phyloP scores from a whole-genome alignment of 768 basidiomycete species.

The Lentinula raphanica region DNA sequence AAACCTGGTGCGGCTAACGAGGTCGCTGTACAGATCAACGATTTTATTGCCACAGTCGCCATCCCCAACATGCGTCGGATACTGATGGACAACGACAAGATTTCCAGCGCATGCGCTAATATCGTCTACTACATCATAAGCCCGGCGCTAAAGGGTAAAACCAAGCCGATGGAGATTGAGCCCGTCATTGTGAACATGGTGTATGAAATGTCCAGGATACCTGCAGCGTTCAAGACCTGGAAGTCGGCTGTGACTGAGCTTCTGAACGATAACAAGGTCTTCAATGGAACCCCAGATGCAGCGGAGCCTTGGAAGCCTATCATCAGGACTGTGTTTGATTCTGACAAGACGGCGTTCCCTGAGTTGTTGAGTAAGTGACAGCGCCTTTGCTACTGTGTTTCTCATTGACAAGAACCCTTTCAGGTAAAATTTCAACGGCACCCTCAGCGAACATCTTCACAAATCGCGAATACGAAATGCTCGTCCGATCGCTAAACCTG shows the following conservation, averaged over 20 bases:
- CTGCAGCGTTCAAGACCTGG: slow-evolving; percentile 82
- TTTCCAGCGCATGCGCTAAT: slow-evolving; percentile 72
- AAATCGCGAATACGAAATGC: slow-evolving; percentile 91
- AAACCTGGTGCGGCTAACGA: slow-evolving; percentile 35
- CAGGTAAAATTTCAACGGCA: slow-evolving; percentile 73
- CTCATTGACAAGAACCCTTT: slow-evolving; percentile 18
- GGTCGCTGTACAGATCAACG: slow-evolving; percentile 56
- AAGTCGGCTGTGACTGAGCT: slow-evolving; percentile 72
- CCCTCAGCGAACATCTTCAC: slow-evolving; percentile 96
- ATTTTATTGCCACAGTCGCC: slow-evolving; percentile 62
- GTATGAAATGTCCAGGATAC: slow-evolving; percentile 72
- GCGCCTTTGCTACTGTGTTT: slow-evolving; percentile 26
- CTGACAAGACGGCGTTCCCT: slow-evolving; percentile 79
- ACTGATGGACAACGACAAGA: slow-evolving; percentile 79
- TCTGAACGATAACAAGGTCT: slow-evolving; percentile 81
- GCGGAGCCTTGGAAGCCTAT: slow-evolving; percentile 71
- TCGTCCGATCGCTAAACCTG: slow-evolving; percentile 78
- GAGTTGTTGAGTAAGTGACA: slow-evolving; percentile 71
- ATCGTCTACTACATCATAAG: slow-evolving; percentile 80
- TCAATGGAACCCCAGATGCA: slow-evolving; percentile 60
- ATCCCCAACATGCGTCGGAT: slow-evolving; percentile 76
- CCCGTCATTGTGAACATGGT: slow-evolving; percentile 60
- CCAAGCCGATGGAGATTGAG: slow-evolving; percentile 80
- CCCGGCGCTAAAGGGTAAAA: slow-evolving; percentile 73
- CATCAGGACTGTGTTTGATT: slow-evolving; percentile 74